A percentile compares a stretch with the other conserved stretches of the same genome.
These are phyloP conservation scores for Pythium diclinum DNA, from an alignment of 352 stramenopile species.

Conservation along the genomic window DNA sequence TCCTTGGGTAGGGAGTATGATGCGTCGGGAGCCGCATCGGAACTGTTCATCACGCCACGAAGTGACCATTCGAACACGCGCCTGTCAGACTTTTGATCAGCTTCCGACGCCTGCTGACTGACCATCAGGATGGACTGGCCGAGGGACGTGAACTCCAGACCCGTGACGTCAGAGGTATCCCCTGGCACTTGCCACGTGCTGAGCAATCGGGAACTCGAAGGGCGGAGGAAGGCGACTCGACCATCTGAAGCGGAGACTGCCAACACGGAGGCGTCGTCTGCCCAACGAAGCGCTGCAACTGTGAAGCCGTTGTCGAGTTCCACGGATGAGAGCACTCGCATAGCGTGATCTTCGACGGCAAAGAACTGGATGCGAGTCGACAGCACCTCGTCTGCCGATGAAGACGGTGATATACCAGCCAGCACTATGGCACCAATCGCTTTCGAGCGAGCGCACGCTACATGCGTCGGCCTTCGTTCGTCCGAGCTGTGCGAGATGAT, in stretches of 20 bases:
- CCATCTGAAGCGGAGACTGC: slow-evolving; percentile 2
- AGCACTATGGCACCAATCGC: slow-evolving; percentile 17
- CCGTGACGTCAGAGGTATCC: not conserved
- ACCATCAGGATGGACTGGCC: slow-evolving; percentile 4
- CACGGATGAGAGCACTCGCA: slow-evolving; percentile 17
- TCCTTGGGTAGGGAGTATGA: slow-evolving; percentile 1
- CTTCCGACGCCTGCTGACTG: not conserved
- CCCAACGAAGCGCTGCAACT: slow-evolving; percentile 7
- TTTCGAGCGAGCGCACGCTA: slow-evolving; percentile 12
- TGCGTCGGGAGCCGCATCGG: not conserved
- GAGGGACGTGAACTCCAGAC: slow-evolving; percentile 5
- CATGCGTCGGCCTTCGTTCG: slow-evolving; percentile 12
- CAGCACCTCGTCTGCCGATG: not conserved
- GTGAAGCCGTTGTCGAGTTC: slow-evolving; percentile 1
- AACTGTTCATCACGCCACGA: not conserved
- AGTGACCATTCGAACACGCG: slow-evolving; percentile 6
- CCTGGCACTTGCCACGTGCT: not conserved
- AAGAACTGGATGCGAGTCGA: slow-evolving; percentile 22
- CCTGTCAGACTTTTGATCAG: not conserved
- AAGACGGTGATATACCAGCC: not conserved
- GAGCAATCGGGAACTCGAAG: not conserved
- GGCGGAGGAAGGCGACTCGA: slow-evolving; percentile 6
- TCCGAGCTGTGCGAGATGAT: slow-evolving; percentile 21
- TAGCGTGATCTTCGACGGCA: slow-evolving; percentile 16
- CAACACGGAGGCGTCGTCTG: slow-evolving; percentile 12